Evolutionary conservation across 306 rosid genomes (phyloP).

Genomic region (Lablab purpureus): DNA sequence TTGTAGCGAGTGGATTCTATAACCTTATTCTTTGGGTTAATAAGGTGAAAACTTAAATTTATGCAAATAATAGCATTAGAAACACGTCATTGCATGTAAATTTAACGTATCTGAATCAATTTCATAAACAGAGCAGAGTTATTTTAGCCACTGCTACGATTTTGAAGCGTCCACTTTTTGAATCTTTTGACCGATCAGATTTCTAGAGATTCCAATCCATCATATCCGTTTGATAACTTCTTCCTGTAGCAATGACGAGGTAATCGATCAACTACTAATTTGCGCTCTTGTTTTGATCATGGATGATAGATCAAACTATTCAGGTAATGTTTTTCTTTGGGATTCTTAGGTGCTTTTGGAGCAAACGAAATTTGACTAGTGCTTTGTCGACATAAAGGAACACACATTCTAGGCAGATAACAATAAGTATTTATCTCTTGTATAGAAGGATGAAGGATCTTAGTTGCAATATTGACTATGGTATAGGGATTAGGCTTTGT

Average conservation of each 20-base stretch:
- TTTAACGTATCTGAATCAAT: neutral
- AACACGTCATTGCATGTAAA: neutral
- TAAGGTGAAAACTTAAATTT: neutral
- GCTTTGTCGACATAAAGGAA: no score
- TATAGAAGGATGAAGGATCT: neutral
- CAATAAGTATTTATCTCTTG: neutral
- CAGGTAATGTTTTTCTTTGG: neutral
- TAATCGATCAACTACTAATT: neutral
- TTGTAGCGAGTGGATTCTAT: neutral
- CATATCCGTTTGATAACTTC: neutral
- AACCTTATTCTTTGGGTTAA: neutral
- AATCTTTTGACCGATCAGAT: neutral
- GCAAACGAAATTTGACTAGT: neutral
- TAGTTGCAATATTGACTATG: neutral
- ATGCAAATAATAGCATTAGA: neutral
- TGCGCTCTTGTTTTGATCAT: neutral
- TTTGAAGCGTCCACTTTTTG: neutral
- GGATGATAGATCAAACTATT: constrained; percentile 6
- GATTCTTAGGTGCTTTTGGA: neutral
- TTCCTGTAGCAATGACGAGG: neutral
- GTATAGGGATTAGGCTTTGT: neutral
- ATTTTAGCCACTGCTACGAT: neutral
- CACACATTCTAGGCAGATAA: neutral
- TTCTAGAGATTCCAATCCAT: neutral
- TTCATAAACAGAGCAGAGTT: neutral